Evolutionary conservation across 2,329 filamentous ascomycete species (phyloP), one percentile per base, ranked within the genome.

Genomic region (Endocalyx cinctus): DNA sequence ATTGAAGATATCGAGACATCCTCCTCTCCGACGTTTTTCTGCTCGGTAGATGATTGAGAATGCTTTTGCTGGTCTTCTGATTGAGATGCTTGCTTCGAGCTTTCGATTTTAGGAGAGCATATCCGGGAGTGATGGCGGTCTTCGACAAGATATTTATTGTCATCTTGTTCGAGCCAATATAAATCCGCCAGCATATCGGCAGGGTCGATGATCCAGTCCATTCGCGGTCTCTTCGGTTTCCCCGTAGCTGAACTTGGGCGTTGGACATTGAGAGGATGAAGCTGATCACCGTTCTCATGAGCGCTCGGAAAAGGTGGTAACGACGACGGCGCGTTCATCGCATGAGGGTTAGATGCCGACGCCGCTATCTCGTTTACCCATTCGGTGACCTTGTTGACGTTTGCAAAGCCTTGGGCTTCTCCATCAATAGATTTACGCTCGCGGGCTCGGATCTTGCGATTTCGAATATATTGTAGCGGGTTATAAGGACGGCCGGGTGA

Each of bases 381-480:
- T 19, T 71, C 66, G 32, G 75, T 76, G 6, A 95, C 86, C 28
- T 69, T 75, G 4, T 75, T 68, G 2, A 86, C 67, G 56, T 96
- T 81, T 25, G 77, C 71, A 66, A 94, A 97, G 1, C 85, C 86
- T 46, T 85, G 81, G 2, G 72, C 69, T 41, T 87, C 79, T 12
- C 84, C 79, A 49, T 92, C 78, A 20, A 95, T 81, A 1, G 74
- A 63, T 44, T 76, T 81, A 25, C 86, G 77, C 60, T 94, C 86
- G 12, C 89, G 76, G 17, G 83, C 82, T 42, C 92, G 75, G 10
- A 92, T 76, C 55, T 89, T 90, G 29, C 90, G 77, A 54, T 98
- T 97, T 14, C 92, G 82, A 35, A 97, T 84, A 48, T 87, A 87
- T 58, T 97, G 92, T 16, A 98, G 63, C 5, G 90, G 92, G 55